These are phyloP conservation scores for Lactarius akahatsu DNA, from an alignment of 768 basidiomycete species.

Conservation along the genomic window DNA sequence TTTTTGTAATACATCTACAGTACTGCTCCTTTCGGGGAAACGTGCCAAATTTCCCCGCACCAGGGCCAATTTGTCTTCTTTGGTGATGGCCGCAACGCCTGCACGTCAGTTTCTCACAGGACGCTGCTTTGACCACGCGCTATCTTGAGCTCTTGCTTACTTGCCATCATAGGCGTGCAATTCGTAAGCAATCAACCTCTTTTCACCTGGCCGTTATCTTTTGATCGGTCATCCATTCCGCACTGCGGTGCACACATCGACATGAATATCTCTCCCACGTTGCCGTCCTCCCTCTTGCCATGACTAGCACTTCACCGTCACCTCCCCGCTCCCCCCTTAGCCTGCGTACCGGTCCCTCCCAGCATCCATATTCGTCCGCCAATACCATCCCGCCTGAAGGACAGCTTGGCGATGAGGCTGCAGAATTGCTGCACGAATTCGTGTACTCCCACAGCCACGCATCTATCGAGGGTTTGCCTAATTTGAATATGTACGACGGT, in stretches of 20 bases:
- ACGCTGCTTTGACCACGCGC: too few relatives aligned
- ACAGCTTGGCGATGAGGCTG: slow-evolving; percentile 45
- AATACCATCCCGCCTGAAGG: slow-evolving; percentile 47
- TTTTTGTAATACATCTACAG: too few relatives aligned
- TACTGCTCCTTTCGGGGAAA: too few relatives aligned
- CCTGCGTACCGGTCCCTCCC: slow-evolving; percentile 29
- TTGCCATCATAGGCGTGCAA: too few relatives aligned
- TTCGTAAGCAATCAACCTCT: too few relatives aligned
- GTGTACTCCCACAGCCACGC: slow-evolving; percentile 41
- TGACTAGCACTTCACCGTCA: slow-evolving; percentile 14
- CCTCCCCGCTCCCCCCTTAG: slow-evolving; percentile 15
- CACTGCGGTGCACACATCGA: not conserved
- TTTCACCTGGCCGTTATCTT: too few relatives aligned
- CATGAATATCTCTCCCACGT: not conserved
- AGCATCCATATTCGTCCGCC: slow-evolving; percentile 34
- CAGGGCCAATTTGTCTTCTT: too few relatives aligned
- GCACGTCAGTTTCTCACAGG: too few relatives aligned
- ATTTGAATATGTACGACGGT: slow-evolving; percentile 25
- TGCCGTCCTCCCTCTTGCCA: not conserved
- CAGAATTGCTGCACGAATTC: slow-evolving; percentile 48
- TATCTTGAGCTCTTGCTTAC: too few relatives aligned
- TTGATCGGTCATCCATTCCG: not conserved
- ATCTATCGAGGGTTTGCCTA: slow-evolving; percentile 39
- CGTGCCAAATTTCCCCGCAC: too few relatives aligned
- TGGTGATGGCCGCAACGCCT: too few relatives aligned